Evolutionary conservation across 345 rosid species (phyloP).

Genomic region (Brassica napus): Da-Ae NC_063434.1:28987501-28988000

Average conservation of each 20-base stretch:
- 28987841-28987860: neutral
- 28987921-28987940: constrained; percentile 59
- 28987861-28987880: neutral
- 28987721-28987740: no score
- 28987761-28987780: no score
- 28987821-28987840: constrained; percentile 18
- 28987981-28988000: constrained; percentile 75
- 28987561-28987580: no score
- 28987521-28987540: neutral
- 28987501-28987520: neutral
- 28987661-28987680: no score
- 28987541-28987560: neutral
- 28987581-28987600: neutral
- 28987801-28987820: neutral
- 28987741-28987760: no score
- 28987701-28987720: no score
- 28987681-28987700: no score
- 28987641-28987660: neutral
- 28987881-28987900: constrained; percentile 19
- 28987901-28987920: constrained; percentile 42
- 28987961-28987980: constrained; percentile 81
- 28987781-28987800: neutral
- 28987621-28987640: constrained; percentile 18
- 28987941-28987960: constrained; percentile 81
- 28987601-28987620: neutral